A percentile compares a stretch with the other conserved stretches of the same genome.
Conservation (phyloP, 2,329 filamentous ascomycete species). For the Hypomyces perniciosus region DNA sequence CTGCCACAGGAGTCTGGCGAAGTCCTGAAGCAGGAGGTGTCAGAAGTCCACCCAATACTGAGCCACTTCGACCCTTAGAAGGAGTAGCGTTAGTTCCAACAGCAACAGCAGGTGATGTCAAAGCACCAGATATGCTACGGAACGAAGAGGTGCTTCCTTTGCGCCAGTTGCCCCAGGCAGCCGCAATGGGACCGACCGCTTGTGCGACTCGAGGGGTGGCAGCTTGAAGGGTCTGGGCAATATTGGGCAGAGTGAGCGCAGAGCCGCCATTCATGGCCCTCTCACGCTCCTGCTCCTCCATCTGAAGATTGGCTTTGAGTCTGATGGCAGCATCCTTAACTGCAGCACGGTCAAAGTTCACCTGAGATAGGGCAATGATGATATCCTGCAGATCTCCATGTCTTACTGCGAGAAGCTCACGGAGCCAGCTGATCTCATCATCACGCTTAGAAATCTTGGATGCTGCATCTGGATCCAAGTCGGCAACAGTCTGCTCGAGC, state of each 20-base stretch:
- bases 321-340: constrained; percentile 90
- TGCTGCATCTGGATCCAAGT: constrained; percentile 69
- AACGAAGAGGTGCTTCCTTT: constrained; percentile 55
- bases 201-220: constrained; percentile 79
- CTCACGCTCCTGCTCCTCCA: constrained; percentile 96
- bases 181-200: constrained; percentile 68
- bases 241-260: constrained; percentile 62
- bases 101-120: constrained; percentile 37
- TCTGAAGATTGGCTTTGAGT: constrained; percentile 88
- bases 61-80: constrained; percentile 52
- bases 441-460: constrained; percentile 84
- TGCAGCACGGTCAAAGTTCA: constrained; percentile 68
- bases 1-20: constrained; percentile 51
- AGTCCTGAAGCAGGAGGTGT: constrained; percentile 78
- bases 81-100: constrained; percentile 46
- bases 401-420: constrained; percentile 84
- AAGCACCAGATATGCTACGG: constrained; percentile 41
- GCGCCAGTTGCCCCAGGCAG: constrained; percentile 96
- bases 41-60: constrained; percentile 66
- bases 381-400: constrained; percentile 91
- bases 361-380: constrained; percentile 68
- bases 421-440: constrained; percentile 90
- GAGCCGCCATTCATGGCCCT: constrained; percentile 68
- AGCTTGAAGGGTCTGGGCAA: constrained; percentile 72
- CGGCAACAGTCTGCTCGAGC: constrained; percentile 65